Conservation (phyloP, 139 green algal genomes). For the Micromonas pusilla region DNA sequence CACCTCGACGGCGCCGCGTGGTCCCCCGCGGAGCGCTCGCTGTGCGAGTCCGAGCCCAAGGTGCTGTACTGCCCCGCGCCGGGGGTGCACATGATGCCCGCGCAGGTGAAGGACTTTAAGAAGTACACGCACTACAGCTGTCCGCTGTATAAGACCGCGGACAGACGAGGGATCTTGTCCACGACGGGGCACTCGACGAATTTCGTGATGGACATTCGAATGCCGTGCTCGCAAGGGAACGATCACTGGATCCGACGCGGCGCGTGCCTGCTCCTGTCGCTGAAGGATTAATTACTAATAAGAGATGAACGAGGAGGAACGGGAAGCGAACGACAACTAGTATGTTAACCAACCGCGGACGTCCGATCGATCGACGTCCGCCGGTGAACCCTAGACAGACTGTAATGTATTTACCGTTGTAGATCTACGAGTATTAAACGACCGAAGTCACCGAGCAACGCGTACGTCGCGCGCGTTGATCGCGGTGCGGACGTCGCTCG, state of each 20-base stretch:
- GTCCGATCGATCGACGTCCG: too few relatives aligned
- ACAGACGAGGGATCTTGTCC: constrained; percentile 64
- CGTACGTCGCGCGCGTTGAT: too few relatives aligned
- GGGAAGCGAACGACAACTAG: too few relatives aligned
- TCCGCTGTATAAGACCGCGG: constrained; percentile 73
- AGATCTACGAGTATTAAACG: too few relatives aligned
- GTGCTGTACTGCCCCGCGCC: constrained; percentile 78
- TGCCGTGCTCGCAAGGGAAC: constrained; percentile 46
- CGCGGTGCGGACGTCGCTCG: too few relatives aligned
- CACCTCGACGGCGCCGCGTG: constrained; percentile 73
- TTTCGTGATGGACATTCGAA: constrained; percentile 65
- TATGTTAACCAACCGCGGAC: too few relatives aligned
- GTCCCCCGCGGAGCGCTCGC: constrained; percentile 66
- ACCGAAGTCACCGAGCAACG: too few relatives aligned
- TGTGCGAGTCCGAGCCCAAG: constrained; percentile 77
- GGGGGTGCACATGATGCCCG: constrained; percentile 74
- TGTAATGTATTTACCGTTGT: too few relatives aligned
- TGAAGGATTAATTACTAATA: constrained; percentile 46
- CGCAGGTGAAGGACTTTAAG: constrained; percentile 63
- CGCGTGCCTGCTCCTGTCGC: constrained; percentile 62
- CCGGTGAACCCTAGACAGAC: too few relatives aligned
- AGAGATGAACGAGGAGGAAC: too few relatives aligned
- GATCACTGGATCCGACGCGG: constrained; percentile 75
- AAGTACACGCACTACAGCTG: constrained; percentile 60
- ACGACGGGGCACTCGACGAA: constrained; percentile 60